These are phyloP conservation scores for Fusarium sp. DNA, from an alignment of 2,329 filamentous ascomycete genomes.

Conservation along the genomic window DNA sequence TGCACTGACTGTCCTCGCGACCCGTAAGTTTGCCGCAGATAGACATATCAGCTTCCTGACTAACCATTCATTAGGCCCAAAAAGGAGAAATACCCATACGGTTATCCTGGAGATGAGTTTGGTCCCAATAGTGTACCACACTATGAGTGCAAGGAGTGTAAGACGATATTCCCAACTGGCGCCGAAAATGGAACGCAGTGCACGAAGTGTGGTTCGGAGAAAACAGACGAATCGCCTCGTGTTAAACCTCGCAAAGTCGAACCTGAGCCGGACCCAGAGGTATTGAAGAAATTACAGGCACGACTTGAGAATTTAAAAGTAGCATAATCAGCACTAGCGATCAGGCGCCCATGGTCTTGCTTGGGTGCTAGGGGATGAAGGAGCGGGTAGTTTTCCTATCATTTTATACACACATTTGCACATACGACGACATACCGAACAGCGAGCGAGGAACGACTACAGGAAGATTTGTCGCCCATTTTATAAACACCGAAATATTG, in stretches of 20 bases:
- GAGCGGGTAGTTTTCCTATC: conserved; percentile 40
- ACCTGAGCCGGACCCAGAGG: conserved; percentile 69
- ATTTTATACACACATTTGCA: conserved; percentile 15
- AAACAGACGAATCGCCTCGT: conserved; percentile 69
- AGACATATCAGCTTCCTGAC: conserved; percentile 13
- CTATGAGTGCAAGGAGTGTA: conserved; percentile 72
- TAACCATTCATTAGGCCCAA: conserved; percentile 62
- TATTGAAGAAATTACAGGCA: conserved; percentile 67
- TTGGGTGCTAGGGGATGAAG: conserved; percentile 34
- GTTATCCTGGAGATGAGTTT: conserved; percentile 75
- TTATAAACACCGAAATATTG: conserved; percentile 28
- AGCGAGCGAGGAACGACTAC: conserved; percentile 23
- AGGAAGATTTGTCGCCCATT: conserved; percentile 9
- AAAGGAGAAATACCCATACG: conserved; percentile 74
- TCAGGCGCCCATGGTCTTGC: not conserved
- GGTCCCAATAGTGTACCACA: conserved; percentile 63
- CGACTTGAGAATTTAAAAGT: conserved; percentile 62
- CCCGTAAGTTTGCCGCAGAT: conserved; percentile 68
- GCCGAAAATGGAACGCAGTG: conserved; percentile 66
- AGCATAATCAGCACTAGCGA: conserved; percentile 35
- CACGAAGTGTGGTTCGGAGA: conserved; percentile 68
- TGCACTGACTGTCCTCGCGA: conserved; percentile 85
- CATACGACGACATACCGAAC: conserved; percentile 28
- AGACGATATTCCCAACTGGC: conserved; percentile 64
- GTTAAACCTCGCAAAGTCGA: conserved; percentile 69